Evolutionary conservation across 345 rosid species (phyloP).

Genomic region (Melastoma malabathricum): DNA sequence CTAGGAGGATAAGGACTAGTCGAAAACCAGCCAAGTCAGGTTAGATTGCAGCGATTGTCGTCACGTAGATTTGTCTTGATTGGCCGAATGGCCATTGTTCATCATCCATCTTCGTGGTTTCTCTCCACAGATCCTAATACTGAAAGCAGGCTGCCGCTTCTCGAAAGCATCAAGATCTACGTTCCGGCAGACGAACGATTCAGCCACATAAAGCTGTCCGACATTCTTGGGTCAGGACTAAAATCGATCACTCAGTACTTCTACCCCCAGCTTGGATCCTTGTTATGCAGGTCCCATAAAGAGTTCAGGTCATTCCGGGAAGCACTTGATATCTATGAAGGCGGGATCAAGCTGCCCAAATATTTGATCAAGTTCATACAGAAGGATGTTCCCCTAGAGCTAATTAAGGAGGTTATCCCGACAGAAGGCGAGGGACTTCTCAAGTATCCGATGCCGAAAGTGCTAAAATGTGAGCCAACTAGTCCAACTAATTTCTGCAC

Average conservation of each 20-base stretch:
- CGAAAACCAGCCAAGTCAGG: slow-evolving; percentile 21
- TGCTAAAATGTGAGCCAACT: slow-evolving; percentile 16
- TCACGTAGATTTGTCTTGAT: no score
- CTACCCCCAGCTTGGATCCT: slow-evolving; percentile 20
- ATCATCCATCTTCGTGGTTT: no score
- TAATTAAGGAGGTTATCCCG: slow-evolving; percentile 20
- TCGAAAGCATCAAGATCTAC: slow-evolving; percentile 17
- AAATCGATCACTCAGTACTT: slow-evolving; percentile 22
- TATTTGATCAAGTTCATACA: slow-evolving; percentile 11
- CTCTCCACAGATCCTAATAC: slow-evolving; percentile 15
- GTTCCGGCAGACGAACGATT: slow-evolving; percentile 31
- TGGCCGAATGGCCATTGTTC: no score
- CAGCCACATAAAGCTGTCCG: slow-evolving; percentile 30
- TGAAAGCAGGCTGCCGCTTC: slow-evolving; percentile 21
- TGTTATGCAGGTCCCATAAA: slow-evolving; percentile 16
- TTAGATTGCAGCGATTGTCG: slow-evolving; percentile 4
- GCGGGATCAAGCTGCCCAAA: slow-evolving; percentile 22
- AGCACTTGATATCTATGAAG: slow-evolving; percentile 17
- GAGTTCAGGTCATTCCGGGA: slow-evolving; percentile 33
- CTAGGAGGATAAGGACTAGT: slow-evolving; percentile 39
- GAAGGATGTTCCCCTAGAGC: slow-evolving; percentile 20
- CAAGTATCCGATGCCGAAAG: slow-evolving; percentile 26
- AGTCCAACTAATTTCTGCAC: no score
- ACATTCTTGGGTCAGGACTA: slow-evolving; percentile 24
- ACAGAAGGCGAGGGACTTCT: slow-evolving; percentile 23